A percentile compares a stretch with the other conserved stretches of the same genome.
These are phyloP conservation scores for Carpinus viminea DNA, from an alignment of 306 rosid genomes.

Conservation along the genomic window DNA sequence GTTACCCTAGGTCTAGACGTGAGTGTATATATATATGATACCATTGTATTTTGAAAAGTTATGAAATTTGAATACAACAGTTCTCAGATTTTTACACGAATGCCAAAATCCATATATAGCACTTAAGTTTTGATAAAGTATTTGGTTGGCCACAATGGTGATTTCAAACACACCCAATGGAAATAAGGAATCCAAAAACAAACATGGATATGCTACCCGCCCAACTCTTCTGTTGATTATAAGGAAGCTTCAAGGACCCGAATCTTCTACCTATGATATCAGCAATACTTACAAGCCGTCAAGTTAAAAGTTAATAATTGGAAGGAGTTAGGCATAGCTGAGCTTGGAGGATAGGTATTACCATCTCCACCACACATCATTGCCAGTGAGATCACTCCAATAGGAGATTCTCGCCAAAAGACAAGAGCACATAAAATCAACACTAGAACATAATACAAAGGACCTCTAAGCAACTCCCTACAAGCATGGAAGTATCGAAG, in stretches of 20 bases:
- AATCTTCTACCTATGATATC: constrained; percentile 89
- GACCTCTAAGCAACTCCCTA: constrained; percentile 94
- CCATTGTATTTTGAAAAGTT: too few relatives aligned
- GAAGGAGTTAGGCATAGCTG: neutral
- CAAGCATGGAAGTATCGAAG: constrained; percentile 28
- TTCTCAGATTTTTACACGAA: too few relatives aligned
- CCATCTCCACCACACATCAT: constrained; percentile 99
- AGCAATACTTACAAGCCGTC: constrained; percentile 63
- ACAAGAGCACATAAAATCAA: constrained; percentile 60
- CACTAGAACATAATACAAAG: constrained; percentile 69
- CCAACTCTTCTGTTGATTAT: constrained; percentile 77
- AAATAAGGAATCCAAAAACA: constrained; percentile 68
- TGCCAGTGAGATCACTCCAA: constrained; percentile 74
- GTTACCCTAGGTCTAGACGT: too few relatives aligned
- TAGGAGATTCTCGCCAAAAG: constrained; percentile 89
- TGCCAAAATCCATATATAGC: constrained; percentile 10
- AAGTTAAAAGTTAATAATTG: constrained; percentile 6
- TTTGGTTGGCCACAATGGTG: neutral
- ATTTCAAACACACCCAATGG: constrained; percentile 59
- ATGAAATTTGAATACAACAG: too few relatives aligned
- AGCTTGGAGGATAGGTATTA: constrained; percentile 25
- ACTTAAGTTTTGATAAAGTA: neutral
- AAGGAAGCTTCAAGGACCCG: constrained; percentile 76
- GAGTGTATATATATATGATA: too few relatives aligned
- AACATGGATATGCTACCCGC: constrained; percentile 93